These are phyloP conservation scores for Primulina huaijiensis DNA, from an alignment of 257 asterid species.

Conservation along the genomic window DNA sequence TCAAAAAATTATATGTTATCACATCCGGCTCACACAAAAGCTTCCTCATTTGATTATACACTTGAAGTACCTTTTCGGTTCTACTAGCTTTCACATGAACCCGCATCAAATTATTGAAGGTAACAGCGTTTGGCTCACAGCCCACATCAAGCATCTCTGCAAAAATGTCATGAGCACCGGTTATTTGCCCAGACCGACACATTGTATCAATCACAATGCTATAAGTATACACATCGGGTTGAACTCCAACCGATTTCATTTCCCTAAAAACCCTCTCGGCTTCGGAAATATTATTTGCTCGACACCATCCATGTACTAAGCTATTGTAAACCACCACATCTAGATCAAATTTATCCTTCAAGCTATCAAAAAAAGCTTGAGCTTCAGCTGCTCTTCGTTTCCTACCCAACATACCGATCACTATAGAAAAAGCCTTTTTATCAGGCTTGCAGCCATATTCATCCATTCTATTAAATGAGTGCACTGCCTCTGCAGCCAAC, in stretches of 20 bases:
- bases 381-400: constrained; percentile 77
- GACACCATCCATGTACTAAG: constrained; percentile 86
- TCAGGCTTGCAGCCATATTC: constrained; percentile 77
- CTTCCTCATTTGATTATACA: constrained; percentile 83
- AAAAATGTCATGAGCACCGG: constrained; percentile 88
- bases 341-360: constrained; percentile 62
- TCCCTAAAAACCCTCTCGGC: constrained; percentile 75
- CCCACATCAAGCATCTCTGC: constrained; percentile 81
- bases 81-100: constrained; percentile 91
- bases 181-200: constrained; percentile 83
- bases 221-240: constrained; percentile 71
- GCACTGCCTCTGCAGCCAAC: constrained; percentile 71
- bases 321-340: constrained; percentile 84
- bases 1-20: constrained; percentile 76
- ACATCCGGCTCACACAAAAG: constrained; percentile 67
- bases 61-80: constrained; percentile 80
- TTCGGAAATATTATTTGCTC: constrained; percentile 60
- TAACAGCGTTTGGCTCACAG: constrained; percentile 65
- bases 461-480: constrained; percentile 73
- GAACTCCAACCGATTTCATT: constrained; percentile 63
- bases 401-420: constrained; percentile 61
- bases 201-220: constrained; percentile 79
- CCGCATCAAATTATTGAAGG: constrained; percentile 80
- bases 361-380: constrained; percentile 71
- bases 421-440: constrained; percentile 52